These are phyloP conservation scores for Erythrophleum fordii DNA, from an alignment of 306 rosid genomes.

Conservation along the genomic window DNA sequence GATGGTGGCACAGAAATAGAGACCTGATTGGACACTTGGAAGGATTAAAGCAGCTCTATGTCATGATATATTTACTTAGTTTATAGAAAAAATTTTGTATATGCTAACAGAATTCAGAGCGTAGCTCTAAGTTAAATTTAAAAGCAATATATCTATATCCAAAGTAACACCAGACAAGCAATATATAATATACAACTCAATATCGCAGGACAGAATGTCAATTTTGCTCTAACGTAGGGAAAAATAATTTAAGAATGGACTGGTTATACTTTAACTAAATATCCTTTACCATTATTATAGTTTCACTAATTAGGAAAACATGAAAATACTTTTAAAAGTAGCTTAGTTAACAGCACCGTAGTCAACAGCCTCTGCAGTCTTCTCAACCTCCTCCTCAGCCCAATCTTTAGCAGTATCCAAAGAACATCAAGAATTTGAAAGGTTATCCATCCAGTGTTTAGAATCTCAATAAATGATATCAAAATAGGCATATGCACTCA, in stretches of 20 bases:
- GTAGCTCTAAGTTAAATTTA: background rate
- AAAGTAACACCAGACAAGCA: constrained; percentile 25
- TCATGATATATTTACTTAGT: constrained; percentile 15
- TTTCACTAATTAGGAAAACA: background rate
- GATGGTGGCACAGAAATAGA: no score
- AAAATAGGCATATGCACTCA: constrained; percentile 18
- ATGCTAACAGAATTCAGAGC: constrained; percentile 24
- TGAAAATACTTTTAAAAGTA: constrained; percentile 3
- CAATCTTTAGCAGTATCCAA: constrained; percentile 70
- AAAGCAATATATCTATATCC: constrained; percentile 5
- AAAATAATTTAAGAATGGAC: no score
- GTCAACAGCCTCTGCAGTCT: constrained; percentile 81
- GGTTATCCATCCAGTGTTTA: constrained; percentile 25
- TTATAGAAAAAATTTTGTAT: background rate
- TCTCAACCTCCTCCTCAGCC: constrained; percentile 79
- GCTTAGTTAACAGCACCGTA: constrained; percentile 96
- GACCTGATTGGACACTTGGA: no score
- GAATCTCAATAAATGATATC: constrained; percentile 17
- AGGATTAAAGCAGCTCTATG: background rate
- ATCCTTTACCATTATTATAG: background rate
- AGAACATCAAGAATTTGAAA: constrained; percentile 31
- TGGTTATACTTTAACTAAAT: background rate
- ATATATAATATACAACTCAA: background rate
- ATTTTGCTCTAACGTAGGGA: background rate
- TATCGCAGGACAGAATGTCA: constrained; percentile 15